phyloP scores from a whole-genome alignment of 495 filamentous ascomycete genomes.

The Achaetomiella virescens region DNA sequence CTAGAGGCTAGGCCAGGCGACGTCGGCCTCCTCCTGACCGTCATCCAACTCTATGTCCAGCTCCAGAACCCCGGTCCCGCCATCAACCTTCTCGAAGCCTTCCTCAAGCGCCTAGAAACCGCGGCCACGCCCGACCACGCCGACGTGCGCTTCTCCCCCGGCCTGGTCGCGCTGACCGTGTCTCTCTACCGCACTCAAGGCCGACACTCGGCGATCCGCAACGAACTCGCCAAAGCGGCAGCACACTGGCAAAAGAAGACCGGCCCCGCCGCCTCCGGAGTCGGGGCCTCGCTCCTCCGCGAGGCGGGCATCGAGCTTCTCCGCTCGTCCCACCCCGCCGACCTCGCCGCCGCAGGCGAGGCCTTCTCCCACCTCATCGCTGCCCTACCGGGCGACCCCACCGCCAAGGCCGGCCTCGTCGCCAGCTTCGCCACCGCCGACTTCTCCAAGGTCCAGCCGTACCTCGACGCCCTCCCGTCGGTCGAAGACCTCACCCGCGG shows the following conservation, averaged over 20 bases:
- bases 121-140: conserved; percentile 50
- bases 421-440: conserved; percentile 71
- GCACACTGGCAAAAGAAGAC: conserved; percentile 62
- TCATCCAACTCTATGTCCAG: conserved; percentile 76
- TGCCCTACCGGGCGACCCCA: conserved; percentile 55
- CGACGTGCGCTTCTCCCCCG: conserved; percentile 76
- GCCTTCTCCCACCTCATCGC: conserved; percentile 65
- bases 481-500: conserved; percentile 58
- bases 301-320: conserved; percentile 77
- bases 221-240: conserved; percentile 72
- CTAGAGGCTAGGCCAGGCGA: conserved; percentile 73
- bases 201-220: conserved; percentile 65
- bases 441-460: conserved; percentile 51
- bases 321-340: conserved; percentile 58
- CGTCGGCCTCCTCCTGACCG: conserved; percentile 74
- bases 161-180: conserved; percentile 75
- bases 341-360: conserved; percentile 61
- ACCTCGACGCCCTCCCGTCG: conserved; percentile 58
- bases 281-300: conserved; percentile 55
- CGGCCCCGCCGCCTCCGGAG: conserved; percentile 35
- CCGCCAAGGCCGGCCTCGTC: conserved; percentile 71
- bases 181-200: conserved; percentile 74
- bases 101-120: conserved; percentile 65
- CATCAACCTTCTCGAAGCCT: conserved; percentile 65
- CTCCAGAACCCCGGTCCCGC: conserved; percentile 71